phyloP scores from a whole-genome alignment of 495 filamentous ascomycete species.

The Penicillium steckii region DNA sequence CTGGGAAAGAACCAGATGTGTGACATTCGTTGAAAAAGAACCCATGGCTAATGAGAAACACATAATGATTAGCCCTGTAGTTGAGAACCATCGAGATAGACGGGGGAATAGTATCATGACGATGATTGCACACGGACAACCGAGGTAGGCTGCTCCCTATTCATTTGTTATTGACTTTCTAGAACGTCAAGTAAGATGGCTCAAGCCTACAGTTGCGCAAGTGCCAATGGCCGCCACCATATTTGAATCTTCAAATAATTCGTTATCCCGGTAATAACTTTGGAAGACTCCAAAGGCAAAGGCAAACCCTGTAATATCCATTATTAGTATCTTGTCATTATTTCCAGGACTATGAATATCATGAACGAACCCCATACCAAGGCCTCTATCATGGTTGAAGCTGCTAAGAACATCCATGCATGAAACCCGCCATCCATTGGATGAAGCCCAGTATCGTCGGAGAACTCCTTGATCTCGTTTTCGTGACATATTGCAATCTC shows the following conservation, averaged over 20 bases:
- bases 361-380: conserved; percentile 17
- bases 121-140: conserved; percentile 18
- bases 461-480: not conserved
- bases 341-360: not conserved
- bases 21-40: conserved; percentile 43
- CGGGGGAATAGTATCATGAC: conserved; percentile 23
- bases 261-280: conserved; percentile 29
- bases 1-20: conserved; percentile 50
- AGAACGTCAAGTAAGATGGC: too few relatives aligned
- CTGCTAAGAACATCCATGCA: conserved; percentile 22
- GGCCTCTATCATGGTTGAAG: conserved; percentile 19
- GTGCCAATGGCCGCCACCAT: conserved; percentile 44
- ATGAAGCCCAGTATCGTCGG: not conserved
- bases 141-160: conserved; percentile 23
- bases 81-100: conserved; percentile 20
- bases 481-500: conserved; percentile 5
- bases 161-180: not conserved
- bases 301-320: conserved; percentile 21
- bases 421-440: conserved; percentile 19
- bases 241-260: conserved; percentile 31
- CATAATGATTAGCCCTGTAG: conserved; percentile 29
- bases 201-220: conserved; percentile 49
- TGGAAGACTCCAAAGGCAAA: conserved; percentile 27
- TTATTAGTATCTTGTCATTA: not conserved
- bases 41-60: conserved; percentile 39